A percentile compares a stretch with the other conserved stretches of the same genome.
phyloP scores from a whole-genome alignment of 2,329 filamentous ascomycete genomes.

The Aspergillus ibericus region DNA sequence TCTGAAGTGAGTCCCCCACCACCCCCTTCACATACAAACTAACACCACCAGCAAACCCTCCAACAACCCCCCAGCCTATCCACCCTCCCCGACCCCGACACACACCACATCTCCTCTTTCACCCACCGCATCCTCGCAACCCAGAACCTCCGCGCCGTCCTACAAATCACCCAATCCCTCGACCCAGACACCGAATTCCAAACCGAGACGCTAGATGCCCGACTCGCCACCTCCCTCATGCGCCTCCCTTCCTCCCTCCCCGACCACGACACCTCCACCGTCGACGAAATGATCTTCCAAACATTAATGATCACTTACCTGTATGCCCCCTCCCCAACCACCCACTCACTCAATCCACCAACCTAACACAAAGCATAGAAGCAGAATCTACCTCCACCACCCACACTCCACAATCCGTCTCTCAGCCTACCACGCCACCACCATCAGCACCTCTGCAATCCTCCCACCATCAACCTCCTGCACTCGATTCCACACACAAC shows the following conservation, averaged over 20 bases:
- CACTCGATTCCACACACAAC: conserved; percentile 12
- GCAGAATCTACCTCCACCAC: conserved; percentile 69
- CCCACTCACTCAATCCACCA: background rate
- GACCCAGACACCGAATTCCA: conserved; percentile 25
- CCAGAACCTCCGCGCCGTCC: conserved; percentile 70
- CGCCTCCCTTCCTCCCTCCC: conserved; percentile 69
- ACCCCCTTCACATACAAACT: background rate
- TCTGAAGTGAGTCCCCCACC: conserved; percentile 13
- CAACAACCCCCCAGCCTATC: conserved; percentile 52
- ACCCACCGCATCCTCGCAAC: conserved; percentile 76
- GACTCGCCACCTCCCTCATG: conserved; percentile 61
- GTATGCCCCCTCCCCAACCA: conserved; percentile 8
- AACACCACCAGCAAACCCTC: conserved; percentile 53
- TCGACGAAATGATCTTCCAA: conserved; percentile 60
- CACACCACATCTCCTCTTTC: conserved; percentile 66
- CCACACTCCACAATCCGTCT: conserved; percentile 64
- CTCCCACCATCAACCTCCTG: conserved; percentile 1
- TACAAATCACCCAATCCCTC: conserved; percentile 41
- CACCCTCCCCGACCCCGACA: conserved; percentile 57
- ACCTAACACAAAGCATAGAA: conserved; percentile 19
- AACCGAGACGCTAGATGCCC: conserved; percentile 55
- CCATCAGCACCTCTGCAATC: no score
- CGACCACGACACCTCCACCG: conserved; percentile 62
- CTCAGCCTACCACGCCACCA: conserved; percentile 19
- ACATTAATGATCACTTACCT: conserved; percentile 33